phyloP scores from a whole-genome alignment of 2,329 filamentous ascomycete species.

The Cercospora zeina region DNA sequence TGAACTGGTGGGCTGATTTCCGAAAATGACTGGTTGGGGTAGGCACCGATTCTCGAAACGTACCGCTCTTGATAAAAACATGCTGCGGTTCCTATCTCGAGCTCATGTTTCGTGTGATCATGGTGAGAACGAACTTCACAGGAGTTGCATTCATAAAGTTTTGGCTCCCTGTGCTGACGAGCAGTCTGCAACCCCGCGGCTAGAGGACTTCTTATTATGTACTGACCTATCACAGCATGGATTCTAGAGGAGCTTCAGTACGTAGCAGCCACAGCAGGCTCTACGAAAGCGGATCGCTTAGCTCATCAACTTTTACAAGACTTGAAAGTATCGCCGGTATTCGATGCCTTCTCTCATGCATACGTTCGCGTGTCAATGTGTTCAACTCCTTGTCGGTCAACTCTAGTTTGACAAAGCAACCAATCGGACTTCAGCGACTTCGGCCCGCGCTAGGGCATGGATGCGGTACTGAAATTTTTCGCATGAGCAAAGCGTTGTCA shows the following conservation, averaged over 20 bases:
- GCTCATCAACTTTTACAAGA: not conserved
- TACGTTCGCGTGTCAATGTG: too few relatives aligned
- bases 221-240: slow-evolving; percentile 2
- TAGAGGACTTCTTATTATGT: not conserved
- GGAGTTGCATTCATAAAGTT: not conserved
- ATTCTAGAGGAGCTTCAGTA: not conserved
- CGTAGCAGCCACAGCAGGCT: not conserved
- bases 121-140: not conserved
- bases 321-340: not conserved
- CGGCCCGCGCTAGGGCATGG: not conserved
- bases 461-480: slow-evolving; percentile 1
- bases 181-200: not conserved
- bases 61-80: not conserved
- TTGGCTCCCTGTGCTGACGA: not conserved
- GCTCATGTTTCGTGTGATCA: not conserved
- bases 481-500: not conserved
- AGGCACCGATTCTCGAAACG: not conserved
- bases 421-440: not conserved
- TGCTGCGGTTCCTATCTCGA: not conserved
- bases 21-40: not conserved
- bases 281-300: not conserved
- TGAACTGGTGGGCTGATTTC: not conserved
- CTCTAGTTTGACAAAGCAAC: not conserved
- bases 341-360: not conserved
- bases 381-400: too few relatives aligned